Evolutionary conservation across 108 stramenopile species (phyloP), one percentile per base, ranked within the genome.

Genomic region (Cyclotella atomus): DNA sequence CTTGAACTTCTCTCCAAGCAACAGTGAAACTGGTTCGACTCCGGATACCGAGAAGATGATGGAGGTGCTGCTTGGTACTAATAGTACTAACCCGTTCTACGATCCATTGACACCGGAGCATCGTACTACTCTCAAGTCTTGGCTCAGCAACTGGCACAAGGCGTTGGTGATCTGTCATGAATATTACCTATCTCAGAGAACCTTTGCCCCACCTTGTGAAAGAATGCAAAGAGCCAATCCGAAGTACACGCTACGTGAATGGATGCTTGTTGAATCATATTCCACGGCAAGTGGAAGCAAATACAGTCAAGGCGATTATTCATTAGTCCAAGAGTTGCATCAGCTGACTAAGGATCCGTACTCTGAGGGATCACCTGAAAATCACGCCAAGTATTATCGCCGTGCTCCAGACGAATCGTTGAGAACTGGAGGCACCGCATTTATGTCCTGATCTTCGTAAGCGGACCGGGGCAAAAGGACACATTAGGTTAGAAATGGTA

Each of bases 221-320:
- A 69, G 71, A 59, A 94, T 94, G 93, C 47, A 73, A 28, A 43
- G 63, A 10, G 64, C 76, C 25, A 94, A 92, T 77, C 91, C 92
- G 32, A 94, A 96, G 35, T 94, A 85, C 71, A 88, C 91, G 0
- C 65, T 96, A 15, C 60, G 89, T 53, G 92, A 94, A 73, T 91
- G 91, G 92, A 96, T 92, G 88, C 65, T 96, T 61, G 92, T 94
- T 15, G 91, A 96, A 54, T 89, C 95, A 3, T 96, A 96, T 70
- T 70, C 85, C 6, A 75, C 78, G 49, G 95, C 92, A 30, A 90
- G 83, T 36, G 36, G 50, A 6, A 59, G 65, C 30, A 75, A 75
- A 23, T 61, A n/a, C 44, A 73, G 35, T 15, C 59, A 81, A 25
- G 88, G 77, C n/a, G 89, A 93, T 75, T 83, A 88, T 41, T 57